Evolutionary conservation across 2,329 filamentous ascomycete genomes (phyloP).

Genomic region (Chrysoporthe puriensis): DNA sequence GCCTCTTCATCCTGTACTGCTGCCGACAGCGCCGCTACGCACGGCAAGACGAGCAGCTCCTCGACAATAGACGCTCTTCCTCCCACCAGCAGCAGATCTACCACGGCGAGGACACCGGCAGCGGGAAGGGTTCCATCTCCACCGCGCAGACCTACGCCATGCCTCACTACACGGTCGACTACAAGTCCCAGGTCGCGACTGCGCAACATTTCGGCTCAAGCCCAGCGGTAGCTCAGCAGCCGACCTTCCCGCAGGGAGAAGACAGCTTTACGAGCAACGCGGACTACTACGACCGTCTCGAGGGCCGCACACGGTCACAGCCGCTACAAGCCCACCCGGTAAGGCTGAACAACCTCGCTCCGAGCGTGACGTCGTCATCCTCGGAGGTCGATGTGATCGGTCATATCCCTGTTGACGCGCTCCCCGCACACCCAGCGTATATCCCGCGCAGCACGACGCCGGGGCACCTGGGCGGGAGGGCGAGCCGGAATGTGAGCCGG

Average conservation of each 20-base stretch:
- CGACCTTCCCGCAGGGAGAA: slow-evolving; percentile 23
- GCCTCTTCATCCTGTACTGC: slow-evolving; percentile 53
- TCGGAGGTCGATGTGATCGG: slow-evolving; percentile 10
- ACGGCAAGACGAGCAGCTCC: slow-evolving; percentile 33
- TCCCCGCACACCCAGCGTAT: slow-evolving; percentile 56
- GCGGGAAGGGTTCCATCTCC: slow-evolving; percentile 30
- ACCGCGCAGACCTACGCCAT: slow-evolving; percentile 25
- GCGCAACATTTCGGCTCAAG: slow-evolving; percentile 6
- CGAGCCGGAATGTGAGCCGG: slow-evolving; percentile 21
- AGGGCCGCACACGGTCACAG: slow-evolving; percentile 32
- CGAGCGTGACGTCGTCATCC: not conserved
- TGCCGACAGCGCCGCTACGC: slow-evolving; percentile 45
- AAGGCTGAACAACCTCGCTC: slow-evolving; percentile 1
- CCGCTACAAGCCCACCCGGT: slow-evolving; percentile 22
- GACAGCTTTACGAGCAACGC: slow-evolving; percentile 38
- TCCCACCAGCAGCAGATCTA: slow-evolving; percentile 7
- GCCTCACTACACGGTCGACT: slow-evolving; percentile 38
- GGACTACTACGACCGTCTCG: slow-evolving; percentile 47
- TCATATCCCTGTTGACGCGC: slow-evolving; percentile 32
- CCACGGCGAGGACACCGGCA: slow-evolving; percentile 25
- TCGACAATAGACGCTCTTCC: not conserved
- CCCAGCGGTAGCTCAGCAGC: slow-evolving; percentile 8
- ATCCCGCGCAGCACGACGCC: slow-evolving; percentile 39
- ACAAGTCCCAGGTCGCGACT: slow-evolving; percentile 33
- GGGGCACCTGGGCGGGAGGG: slow-evolving; percentile 30